These are phyloP conservation scores for Saturnispora hagleri DNA, from an alignment of 805 yeast species.

Conservation along the genomic window DNA sequence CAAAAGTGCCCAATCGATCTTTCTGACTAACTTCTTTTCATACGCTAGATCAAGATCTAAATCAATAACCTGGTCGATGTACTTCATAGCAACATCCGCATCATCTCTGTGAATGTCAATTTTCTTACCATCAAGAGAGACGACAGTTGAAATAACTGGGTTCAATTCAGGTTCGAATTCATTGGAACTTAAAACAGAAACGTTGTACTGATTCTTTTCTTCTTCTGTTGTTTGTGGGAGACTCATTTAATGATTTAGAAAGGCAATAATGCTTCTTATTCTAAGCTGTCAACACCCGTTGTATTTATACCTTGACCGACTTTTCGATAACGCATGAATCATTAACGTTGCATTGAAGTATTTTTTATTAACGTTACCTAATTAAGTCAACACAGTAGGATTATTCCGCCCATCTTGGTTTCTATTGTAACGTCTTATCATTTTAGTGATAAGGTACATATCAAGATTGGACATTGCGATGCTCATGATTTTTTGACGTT, in stretches of 20 bases:
- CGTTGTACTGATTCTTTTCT: not conserved
- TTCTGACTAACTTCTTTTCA: conserved; percentile 17
- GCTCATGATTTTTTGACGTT: not conserved
- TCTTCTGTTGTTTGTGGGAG: not conserved
- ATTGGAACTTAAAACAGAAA: not conserved
- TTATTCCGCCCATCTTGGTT: not conserved
- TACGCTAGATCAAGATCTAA: conserved; percentile 7
- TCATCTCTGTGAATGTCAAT: conserved; percentile 10
- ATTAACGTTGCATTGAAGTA: not conserved
- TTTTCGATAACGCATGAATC: not conserved
- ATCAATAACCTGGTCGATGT: conserved; percentile 4
- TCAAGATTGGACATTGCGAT: not conserved
- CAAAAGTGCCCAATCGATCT: conserved; percentile 42
- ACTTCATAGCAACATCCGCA: conserved; percentile 12
- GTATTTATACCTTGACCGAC: not conserved
- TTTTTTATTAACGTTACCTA: not conserved
- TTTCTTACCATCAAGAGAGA: conserved; percentile 8
- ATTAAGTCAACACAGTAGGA: not conserved
- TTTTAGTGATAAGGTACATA: not conserved
- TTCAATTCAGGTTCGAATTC: conserved; percentile 2
- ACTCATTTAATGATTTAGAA: not conserved
- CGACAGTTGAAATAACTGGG: conserved; percentile 10
- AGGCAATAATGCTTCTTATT: not conserved
- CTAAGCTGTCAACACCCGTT: not conserved
- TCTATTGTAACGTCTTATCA: not conserved